Conservation (phyloP, 2,329 filamentous ascomycete species). For the Taxawa tesnikishii region DNA sequence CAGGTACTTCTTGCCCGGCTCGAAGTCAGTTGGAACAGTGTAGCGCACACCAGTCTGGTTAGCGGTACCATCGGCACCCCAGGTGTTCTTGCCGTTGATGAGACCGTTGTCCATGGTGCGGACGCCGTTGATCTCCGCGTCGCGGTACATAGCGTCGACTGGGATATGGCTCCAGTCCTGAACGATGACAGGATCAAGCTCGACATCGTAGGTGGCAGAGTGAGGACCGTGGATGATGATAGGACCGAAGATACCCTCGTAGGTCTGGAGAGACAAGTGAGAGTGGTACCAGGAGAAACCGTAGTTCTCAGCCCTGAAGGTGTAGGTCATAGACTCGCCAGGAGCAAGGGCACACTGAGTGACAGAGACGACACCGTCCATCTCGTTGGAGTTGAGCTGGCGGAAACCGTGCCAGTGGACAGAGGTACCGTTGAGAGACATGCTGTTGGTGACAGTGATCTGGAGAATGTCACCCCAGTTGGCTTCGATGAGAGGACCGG, state of each 20-base stretch:
- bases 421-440: conserved; percentile 27
- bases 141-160: conserved; percentile 22
- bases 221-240: conserved; percentile 29
- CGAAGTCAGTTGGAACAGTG: conserved; percentile 13
- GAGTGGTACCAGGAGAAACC: conserved; percentile 29
- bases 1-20: conserved; percentile 15
- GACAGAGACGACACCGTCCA: conserved; percentile 36
- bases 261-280: conserved; percentile 28
- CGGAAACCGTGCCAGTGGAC: conserved; percentile 39
- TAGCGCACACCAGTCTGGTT: conserved; percentile 17
- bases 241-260: conserved; percentile 26
- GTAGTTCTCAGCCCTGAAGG: conserved; percentile 25
- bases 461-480: conserved; percentile 22
- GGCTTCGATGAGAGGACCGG: conserved; percentile 4
- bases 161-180: conserved; percentile 25
- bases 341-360: conserved; percentile 30
- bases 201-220: conserved; percentile 24
- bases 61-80: conserved; percentile 11
- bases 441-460: conserved; percentile 19
- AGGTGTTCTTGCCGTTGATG: conserved; percentile 32
- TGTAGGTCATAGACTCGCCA: conserved; percentile 19
- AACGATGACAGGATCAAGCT: conserved; percentile 22
- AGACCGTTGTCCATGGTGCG: conserved; percentile 28
- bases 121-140: conserved; percentile 15
- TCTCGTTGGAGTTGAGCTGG: conserved; percentile 40